Base-by-base conservation (phyloP, 164 flowering plant species). In the Hamamelis virginiana region DNA sequence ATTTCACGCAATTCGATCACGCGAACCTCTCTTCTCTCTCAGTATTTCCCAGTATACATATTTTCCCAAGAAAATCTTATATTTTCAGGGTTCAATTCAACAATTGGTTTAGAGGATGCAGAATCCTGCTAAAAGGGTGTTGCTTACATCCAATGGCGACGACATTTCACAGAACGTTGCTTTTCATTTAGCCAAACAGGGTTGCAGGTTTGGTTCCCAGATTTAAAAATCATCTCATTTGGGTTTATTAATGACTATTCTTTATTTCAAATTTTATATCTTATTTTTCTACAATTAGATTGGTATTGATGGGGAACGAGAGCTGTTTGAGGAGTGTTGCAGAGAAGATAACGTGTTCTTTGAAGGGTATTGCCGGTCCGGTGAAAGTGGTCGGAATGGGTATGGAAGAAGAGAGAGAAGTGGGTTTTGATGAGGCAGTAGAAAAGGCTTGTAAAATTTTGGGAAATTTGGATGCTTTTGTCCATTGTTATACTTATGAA, bases 221-320 rank as follows among this genome's bases (percentile, higher is more conserved):
- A n/a, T n/a, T n/a, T n/a, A n/a, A n/a, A n/a, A n/a, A n/a, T n/a
- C n/a, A n/a, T n/a, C n/a, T n/a, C n/a, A n/a, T n/a, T n/a, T n/a
- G n/a, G n/a, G n/a, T n/a, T n/a, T n/a, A n/a, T n/a, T n/a, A n/a
- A n/a, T n/a, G n/a, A n/a, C n/a, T n/a, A n/a, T n/a, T n/a, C n/a
- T n/a, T n/a, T n/a, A n/a, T n/a, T n/a, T n/a, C n/a, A n/a, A n/a
- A n/a, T n/a, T 57, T 45, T 18, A 3, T 43, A 18, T 51, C 47
- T 16, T 21, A 21, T 13, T 47, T 51, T 43, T 28, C 4, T n/a
- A 51, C 52, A 19, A 26, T 52, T 51, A 95, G 98, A 82, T 69
- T 95, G 67, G 97, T 91, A 71, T 76, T 92, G 83, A 75, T 92
- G 92, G 98, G 97, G 33, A 70, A 89, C 33, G 92, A 85, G 80